A percentile compares a stretch with the other conserved stretches of the same genome.
These are phyloP conservation scores for Lactuca sativa DNA, from an alignment of 129 eudicot genomes.

Conservation along the genomic window DNA sequence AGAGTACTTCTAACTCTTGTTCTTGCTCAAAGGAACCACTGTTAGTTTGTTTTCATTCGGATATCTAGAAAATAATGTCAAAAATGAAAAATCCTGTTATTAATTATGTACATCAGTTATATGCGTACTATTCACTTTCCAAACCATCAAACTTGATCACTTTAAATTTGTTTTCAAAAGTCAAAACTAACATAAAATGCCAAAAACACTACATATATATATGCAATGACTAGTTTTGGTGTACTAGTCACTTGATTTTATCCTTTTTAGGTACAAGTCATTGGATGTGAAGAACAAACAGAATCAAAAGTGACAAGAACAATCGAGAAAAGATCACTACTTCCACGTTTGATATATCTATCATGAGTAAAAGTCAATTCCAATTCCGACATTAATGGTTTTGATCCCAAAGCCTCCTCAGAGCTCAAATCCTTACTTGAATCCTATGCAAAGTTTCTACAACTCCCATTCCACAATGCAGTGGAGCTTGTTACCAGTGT, in stretches of 20 bases:
- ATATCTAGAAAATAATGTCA: background rate
- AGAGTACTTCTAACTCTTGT: no score
- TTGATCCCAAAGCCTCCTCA: slow-evolving; percentile 47
- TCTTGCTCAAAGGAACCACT: background rate
- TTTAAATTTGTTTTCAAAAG: no score
- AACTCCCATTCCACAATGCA: slow-evolving; percentile 70
- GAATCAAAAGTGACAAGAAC: slow-evolving; percentile 48
- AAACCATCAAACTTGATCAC: no score
- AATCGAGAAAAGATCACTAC: slow-evolving; percentile 71
- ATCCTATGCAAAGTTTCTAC: slow-evolving; percentile 54
- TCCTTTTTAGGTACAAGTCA: no score
- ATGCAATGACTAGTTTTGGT: no score
- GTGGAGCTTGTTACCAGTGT: slow-evolving; percentile 50
- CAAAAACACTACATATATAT: no score
- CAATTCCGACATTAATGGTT: slow-evolving; percentile 56
- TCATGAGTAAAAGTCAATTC: slow-evolving; percentile 48
- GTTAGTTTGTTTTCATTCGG: background rate
- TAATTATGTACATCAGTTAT: no score
- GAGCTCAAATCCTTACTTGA: slow-evolving; percentile 78
- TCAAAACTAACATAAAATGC: no score
- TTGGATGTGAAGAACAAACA: slow-evolving; percentile 20
- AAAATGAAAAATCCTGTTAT: background rate
- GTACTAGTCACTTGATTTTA: no score
- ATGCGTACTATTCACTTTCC: no score
- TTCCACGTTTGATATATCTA: slow-evolving; percentile 77